Evolutionary conservation across 768 basidiomycete species (phyloP), one percentile per base, ranked within the genome.

Genomic region (Leccinum fibrillosum): DNA sequence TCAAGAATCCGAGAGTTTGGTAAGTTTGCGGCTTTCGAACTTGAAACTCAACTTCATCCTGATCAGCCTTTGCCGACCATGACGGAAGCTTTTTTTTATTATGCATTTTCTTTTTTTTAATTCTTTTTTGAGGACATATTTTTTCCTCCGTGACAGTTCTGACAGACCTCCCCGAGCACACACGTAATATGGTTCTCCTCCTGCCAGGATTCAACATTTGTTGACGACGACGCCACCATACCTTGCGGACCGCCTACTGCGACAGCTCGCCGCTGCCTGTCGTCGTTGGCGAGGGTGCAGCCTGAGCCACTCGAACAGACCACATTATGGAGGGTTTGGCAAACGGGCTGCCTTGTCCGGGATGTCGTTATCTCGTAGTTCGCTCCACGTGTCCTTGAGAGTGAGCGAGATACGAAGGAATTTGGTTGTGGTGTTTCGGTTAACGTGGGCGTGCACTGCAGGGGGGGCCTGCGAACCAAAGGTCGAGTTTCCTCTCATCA

Each of bases 21-120:
- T 63, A 73, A 44, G 70, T 72, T 71, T 69, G 64, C 59, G 64
- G 63, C 7, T 65, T 66, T 63, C 58, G 63, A 68, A 68, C 61
- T 73, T 71, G 68, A 71, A 72, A 72, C 70, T 62, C 67, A 69
- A 71, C 71, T 50, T 39, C 59, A 54, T 65, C 60, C 57, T 61
- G 64, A 62, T 70, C 69, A 62, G 53, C 61, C 60, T 66, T 34
- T 71, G 69, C 70, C 70, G 70, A 72, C 62, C 48, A 62, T 55
- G 60, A 64, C 70, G 70, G 70, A 73, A 45, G 55, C 52, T 17
- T 63, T 62, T 69, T 54, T 56, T 13, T 48, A 23, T 15, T 42
- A 10, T 42, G 7, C 4, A n/a, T 42, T 44, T 44, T 19, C 4
- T 19, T 19, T 42, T 44, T 42, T 42, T 11, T 19, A 19, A 19